A percentile compares a stretch with the other conserved stretches of the same genome.
Conservation (phyloP, 495 filamentous ascomycete species). For the Diplogelasinospora grovesii region DNA sequence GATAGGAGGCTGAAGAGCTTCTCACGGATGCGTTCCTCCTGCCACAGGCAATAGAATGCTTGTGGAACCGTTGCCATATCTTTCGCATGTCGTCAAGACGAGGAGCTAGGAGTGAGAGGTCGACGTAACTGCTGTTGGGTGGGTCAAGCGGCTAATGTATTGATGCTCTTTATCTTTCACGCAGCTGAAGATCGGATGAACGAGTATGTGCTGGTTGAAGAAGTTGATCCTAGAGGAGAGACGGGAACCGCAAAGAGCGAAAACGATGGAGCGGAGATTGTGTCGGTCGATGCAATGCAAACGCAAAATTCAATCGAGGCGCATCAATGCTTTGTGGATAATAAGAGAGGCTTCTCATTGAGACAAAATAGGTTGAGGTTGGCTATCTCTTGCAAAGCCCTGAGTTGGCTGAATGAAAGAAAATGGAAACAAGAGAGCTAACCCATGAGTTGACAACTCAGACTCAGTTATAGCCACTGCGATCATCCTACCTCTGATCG, state of each 20-base stretch:
- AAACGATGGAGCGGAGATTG: neutral
- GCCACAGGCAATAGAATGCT: conserved; percentile 49
- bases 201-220: neutral
- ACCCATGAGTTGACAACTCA: conserved; percentile 3
- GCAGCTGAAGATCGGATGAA: neutral
- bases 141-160: too few species aligned
- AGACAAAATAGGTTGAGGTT: neutral
- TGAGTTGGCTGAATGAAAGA: too few species aligned
- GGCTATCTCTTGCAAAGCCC: too few species aligned
- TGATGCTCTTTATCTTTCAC: too few species aligned
- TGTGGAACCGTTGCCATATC: conserved; percentile 41
- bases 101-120: too few species aligned
- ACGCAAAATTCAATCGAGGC: neutral
- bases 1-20: conserved; percentile 44
- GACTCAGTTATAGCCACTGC: conserved; percentile 8
- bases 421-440: conserved; percentile 1
- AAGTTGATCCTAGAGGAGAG: too few species aligned
- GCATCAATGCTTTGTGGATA: neutral
- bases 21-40: conserved; percentile 43
- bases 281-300: neutral
- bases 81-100: conserved; percentile 36
- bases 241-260: neutral
- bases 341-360: conserved; percentile 1
- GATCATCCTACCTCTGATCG: neutral
- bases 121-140: too few species aligned